A percentile compares a stretch with the other conserved stretches of the same genome.
Evolutionary conservation across 2,329 filamentous ascomycete species (phyloP).

Genomic region (Tolypocladium nubicola): DNA sequence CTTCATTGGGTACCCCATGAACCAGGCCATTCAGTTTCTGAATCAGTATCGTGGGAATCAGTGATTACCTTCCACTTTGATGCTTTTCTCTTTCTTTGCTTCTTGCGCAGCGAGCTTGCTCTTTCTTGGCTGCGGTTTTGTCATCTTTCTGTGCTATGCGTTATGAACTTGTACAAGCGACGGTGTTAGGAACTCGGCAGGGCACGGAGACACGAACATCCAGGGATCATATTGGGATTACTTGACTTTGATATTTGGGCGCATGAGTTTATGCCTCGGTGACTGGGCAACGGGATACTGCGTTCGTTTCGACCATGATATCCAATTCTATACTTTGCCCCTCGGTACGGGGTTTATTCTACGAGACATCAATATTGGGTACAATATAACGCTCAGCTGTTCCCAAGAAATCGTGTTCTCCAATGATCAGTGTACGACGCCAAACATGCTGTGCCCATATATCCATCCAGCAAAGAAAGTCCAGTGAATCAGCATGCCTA

Average conservation of each 20-base stretch:
- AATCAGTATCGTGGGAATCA: constrained; percentile 38
- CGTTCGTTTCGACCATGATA: not conserved
- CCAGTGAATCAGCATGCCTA: not conserved
- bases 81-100: not conserved
- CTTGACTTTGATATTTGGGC: not conserved
- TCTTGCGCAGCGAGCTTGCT: constrained; percentile 2
- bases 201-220: not conserved
- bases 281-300: not conserved
- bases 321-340: not conserved
- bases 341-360: not conserved
- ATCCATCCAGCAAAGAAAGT: not conserved
- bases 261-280: not conserved
- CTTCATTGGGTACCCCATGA: constrained; percentile 82
- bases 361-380: not conserved
- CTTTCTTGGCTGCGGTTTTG: not conserved
- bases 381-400: not conserved
- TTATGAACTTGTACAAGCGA: constrained; percentile 14
- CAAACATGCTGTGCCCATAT: not conserved
- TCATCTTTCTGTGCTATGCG: not conserved
- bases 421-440: not conserved
- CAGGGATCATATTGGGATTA: not conserved
- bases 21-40: constrained; percentile 70
- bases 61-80: constrained; percentile 7
- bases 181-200: constrained; percentile 14
- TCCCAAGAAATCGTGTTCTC: not conserved